A percentile compares a stretch with the other conserved stretches of the same genome.
phyloP scores from a whole-genome alignment of 2,329 filamentous ascomycete genomes.

The Neofusicoccum kwambonambiense region DNA sequence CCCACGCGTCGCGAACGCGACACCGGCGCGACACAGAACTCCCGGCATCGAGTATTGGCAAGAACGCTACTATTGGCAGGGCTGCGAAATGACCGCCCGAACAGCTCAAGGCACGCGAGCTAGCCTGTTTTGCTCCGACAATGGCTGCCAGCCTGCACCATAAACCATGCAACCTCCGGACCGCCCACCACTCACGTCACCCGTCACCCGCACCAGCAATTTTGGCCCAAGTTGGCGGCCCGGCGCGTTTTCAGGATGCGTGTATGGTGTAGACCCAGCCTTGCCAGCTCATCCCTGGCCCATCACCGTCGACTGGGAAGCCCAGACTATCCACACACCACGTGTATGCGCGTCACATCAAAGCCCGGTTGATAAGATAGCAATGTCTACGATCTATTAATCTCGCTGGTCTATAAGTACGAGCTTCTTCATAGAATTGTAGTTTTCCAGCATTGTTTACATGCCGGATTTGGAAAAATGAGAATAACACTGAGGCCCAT shows the following conservation, averaged over 20 bases:
- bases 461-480: too few relatives aligned
- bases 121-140: neutral
- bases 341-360: too few relatives aligned
- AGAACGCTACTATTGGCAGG: neutral
- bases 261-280: too few relatives aligned
- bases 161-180: neutral
- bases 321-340: neutral
- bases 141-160: neutral
- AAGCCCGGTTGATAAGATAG: too few relatives aligned
- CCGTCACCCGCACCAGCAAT: neutral
- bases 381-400: too few relatives aligned
- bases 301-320: neutral
- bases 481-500: too few relatives aligned
- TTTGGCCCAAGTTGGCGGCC: neutral
- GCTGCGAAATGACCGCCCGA: neutral
- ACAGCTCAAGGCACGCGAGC: neutral
- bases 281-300: neutral
- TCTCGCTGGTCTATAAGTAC: too few relatives aligned
- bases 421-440: too few relatives aligned
- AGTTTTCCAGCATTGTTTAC: too few relatives aligned
- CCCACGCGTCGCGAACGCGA: slow-evolving; percentile 8
- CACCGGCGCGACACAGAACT: neutral
- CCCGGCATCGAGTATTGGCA: slow-evolving; percentile 1
- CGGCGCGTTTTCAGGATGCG: neutral
- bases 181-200: neutral